Evolutionary conservation across 2,329 filamentous ascomycete genomes (phyloP).

Genomic region (Arthrobotrys musiformis): DNA sequence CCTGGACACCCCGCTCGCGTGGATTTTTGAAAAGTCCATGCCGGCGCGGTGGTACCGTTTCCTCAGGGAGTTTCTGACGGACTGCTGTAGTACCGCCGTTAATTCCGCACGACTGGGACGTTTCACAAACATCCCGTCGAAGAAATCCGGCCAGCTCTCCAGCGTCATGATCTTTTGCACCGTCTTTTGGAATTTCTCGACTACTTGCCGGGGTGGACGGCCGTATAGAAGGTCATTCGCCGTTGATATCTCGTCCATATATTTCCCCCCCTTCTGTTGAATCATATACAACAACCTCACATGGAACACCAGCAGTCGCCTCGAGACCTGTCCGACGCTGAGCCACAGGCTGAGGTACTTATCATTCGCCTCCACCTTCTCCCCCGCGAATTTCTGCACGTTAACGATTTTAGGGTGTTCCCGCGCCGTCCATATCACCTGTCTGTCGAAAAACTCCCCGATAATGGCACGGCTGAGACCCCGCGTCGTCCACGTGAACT

Average conservation of each 20-base stretch:
- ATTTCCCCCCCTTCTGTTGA: conserved; percentile 22
- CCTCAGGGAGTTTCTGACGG: conserved; percentile 44
- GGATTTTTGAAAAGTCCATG: conserved; percentile 48
- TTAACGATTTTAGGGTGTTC: conserved; percentile 41
- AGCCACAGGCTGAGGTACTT: conserved; percentile 38
- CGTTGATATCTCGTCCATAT: conserved; percentile 33
- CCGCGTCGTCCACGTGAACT: conserved; percentile 46
- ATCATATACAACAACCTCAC: conserved; percentile 34
- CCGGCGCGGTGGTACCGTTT: conserved; percentile 42
- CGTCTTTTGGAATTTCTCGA: conserved; percentile 43
- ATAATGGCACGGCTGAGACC: conserved; percentile 35
- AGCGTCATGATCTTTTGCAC: conserved; percentile 51
- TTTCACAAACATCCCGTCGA: conserved; percentile 44
- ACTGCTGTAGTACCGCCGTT: conserved; percentile 33
- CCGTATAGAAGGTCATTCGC: conserved; percentile 49
- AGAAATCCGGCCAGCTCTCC: conserved; percentile 35
- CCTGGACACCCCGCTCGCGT: conserved; percentile 39
- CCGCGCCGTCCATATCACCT: conserved; percentile 46
- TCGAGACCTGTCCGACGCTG: conserved; percentile 29
- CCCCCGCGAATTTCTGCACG: conserved; percentile 22
- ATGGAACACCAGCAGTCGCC: conserved; percentile 44
- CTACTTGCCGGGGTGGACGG: conserved; percentile 35
- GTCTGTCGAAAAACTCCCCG: conserved; percentile 48
- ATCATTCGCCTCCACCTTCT: conserved; percentile 17
- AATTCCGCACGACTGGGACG: conserved; percentile 13